These are phyloP conservation scores for Schoenoplectus tabernaemontani DNA, from an alignment of 202 grass and related monocot species.

Conservation along the genomic window DNA sequence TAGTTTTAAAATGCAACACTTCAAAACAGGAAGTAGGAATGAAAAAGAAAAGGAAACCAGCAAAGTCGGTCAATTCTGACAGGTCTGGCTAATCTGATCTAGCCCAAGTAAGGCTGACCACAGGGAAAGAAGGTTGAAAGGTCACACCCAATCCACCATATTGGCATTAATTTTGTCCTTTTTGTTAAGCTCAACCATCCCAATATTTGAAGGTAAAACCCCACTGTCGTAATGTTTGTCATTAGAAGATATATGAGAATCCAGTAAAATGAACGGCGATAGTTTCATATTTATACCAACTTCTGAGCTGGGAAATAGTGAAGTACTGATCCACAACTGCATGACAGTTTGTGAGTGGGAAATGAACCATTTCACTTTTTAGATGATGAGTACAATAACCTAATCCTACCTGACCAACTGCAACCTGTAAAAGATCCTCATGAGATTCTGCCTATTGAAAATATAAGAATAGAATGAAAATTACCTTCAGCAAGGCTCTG, in stretches of 20 bases:
- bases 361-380: not conserved
- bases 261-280: not conserved
- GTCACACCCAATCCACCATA: not conserved
- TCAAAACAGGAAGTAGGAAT: not conserved
- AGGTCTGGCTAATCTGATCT: not conserved
- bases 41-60: not conserved
- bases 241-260: not conserved
- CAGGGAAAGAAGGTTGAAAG: not conserved
- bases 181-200: not conserved
- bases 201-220: not conserved
- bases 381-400: not conserved
- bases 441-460: not conserved
- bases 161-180: not conserved
- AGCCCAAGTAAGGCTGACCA: not conserved
- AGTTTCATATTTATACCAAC: not conserved
- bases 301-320: not conserved
- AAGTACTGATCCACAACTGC: not conserved
- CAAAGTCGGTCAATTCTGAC: not conserved
- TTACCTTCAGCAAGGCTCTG: conserved; percentile 67
- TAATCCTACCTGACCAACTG: not conserved
- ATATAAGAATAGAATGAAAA: not conserved
- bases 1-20: not conserved
- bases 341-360: not conserved
- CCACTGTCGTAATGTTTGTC: not conserved
- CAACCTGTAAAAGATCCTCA: not conserved